Conservation (phyloP, 441 rosid genomes). For the Erodium texanum region DNA sequence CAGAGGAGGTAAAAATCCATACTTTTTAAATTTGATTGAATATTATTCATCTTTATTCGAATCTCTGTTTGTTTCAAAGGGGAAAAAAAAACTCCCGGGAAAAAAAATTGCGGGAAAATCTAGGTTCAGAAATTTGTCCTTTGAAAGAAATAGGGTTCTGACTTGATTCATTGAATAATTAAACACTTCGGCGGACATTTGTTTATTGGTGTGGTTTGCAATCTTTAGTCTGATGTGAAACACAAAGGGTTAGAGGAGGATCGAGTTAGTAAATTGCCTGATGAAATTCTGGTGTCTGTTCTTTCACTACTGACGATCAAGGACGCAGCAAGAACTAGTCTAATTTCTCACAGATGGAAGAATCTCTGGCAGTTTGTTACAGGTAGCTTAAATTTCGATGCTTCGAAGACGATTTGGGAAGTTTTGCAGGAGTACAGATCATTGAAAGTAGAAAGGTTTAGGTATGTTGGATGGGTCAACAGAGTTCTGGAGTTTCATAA, state of each 20-base stretch:
- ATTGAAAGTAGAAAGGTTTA: slow-evolving; percentile 13
- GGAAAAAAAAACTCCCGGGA: not conserved
- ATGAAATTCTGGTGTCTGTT: slow-evolving; percentile 21
- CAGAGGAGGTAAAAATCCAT: slow-evolving; percentile 4
- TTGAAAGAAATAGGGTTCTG: not conserved
- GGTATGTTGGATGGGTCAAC: slow-evolving; percentile 18
- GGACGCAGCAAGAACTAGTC: slow-evolving; percentile 19
- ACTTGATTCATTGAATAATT: not conserved
- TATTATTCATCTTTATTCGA: not conserved
- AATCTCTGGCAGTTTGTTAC: slow-evolving; percentile 13
- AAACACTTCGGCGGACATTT: not conserved
- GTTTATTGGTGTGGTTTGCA: slow-evolving; percentile 2
- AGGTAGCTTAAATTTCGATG: slow-evolving; percentile 14
- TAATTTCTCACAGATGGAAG: slow-evolving; percentile 20
- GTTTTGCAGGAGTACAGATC: not conserved
- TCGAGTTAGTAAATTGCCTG: slow-evolving; percentile 17
- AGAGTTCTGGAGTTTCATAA: slow-evolving; percentile 9
- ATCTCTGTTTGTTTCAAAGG: not conserved
- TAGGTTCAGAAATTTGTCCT: not conserved
- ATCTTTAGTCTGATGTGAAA: not conserved
- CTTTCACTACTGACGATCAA: slow-evolving; percentile 18
- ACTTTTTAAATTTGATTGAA: not conserved
- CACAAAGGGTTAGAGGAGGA: slow-evolving; percentile 10
- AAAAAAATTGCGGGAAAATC: not conserved
- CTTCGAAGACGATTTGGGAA: not conserved